Conservation (phyloP, 2,329 filamentous ascomycete genomes). For the Dothidotthia symphoricarpi region DNA sequence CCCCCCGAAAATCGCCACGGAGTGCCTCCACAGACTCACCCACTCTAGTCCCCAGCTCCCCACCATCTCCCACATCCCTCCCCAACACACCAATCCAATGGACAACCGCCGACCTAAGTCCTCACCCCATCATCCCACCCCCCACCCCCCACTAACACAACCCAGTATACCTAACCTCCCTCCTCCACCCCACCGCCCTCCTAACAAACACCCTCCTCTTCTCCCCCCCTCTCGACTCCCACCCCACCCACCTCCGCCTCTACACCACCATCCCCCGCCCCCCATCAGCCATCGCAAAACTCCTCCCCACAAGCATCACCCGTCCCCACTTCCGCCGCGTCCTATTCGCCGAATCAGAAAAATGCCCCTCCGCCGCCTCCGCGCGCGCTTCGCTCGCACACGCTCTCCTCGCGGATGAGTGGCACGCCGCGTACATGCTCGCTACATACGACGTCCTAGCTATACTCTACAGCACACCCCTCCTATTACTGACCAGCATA, state of each 20-base stretch:
- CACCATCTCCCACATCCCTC: not conserved
- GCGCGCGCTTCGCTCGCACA: conserved; percentile 14
- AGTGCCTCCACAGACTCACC: conserved; percentile 1
- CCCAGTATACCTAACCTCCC: conserved; percentile 17
- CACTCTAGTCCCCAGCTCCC: conserved; percentile 1
- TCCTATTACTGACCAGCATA: conserved; percentile 6
- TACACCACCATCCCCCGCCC: conserved; percentile 3
- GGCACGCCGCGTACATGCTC: conserved; percentile 1
- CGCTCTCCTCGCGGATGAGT: conserved; percentile 3
- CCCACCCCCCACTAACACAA: conserved; percentile 1
- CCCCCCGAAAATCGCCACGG: conserved; percentile 1
- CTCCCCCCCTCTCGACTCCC: conserved; percentile 11
- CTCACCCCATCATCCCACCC: not conserved
- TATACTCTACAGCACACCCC: conserved; percentile 5
- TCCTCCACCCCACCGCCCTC: conserved; percentile 14
- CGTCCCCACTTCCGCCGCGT: conserved; percentile 7
- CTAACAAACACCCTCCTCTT: conserved; percentile 10
- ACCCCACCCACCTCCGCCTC: conserved; percentile 14
- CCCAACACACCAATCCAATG: conserved; percentile 15
- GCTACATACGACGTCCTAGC: conserved; percentile 13
- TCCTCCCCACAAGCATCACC: conserved; percentile 19
- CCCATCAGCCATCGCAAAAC: conserved; percentile 3
- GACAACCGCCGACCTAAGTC: conserved; percentile 18
- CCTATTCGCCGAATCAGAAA: conserved; percentile 12
- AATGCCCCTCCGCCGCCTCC: not conserved